Percentiles rank a stretch among this genome's conserved stretches.
phyloP scores from a whole-genome alignment of 2,329 filamentous ascomycete species.

The Xylaria arbuscula region DNA sequence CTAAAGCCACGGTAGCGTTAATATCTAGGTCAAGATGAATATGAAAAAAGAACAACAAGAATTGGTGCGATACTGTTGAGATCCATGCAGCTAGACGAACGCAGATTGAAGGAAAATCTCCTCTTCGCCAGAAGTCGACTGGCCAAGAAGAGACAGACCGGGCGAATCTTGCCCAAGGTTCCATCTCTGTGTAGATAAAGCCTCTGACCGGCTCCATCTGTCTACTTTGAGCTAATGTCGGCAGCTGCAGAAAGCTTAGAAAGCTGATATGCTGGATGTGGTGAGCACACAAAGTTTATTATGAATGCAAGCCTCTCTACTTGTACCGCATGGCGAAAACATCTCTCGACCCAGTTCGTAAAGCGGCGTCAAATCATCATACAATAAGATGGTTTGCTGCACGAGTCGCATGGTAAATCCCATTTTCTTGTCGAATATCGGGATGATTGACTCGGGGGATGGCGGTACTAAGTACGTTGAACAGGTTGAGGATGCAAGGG shows the following conservation, averaged over 20 bases:
- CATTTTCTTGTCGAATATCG: neutral
- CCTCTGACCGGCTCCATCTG: neutral
- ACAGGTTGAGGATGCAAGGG: constrained; percentile 3
- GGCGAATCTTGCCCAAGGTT: constrained; percentile 28
- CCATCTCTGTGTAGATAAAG: neutral
- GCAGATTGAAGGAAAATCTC: constrained; percentile 30
- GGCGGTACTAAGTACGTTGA: neutral
- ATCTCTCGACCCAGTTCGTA: neutral
- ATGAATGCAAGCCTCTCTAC: neutral
- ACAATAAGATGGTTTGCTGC: neutral
- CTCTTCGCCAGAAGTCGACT: constrained; percentile 17
- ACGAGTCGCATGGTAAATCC: neutral
- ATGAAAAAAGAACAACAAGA: constrained; percentile 14
- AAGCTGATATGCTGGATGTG: neutral
- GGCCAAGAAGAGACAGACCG: constrained; percentile 23
- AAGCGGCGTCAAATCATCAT: neutral
- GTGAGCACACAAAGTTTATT: neutral
- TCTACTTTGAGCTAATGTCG: neutral
- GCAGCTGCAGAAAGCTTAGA: neutral
- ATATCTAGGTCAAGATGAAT: neutral
- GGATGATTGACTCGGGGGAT: constrained; percentile 4
- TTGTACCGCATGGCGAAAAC: neutral
- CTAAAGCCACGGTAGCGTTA: neutral
- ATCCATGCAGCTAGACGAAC: constrained; percentile 17
- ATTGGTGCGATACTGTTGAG: neutral